Evolutionary conservation across 1,139 yeast genomes (phyloP), one percentile per base, ranked within the genome.

Genomic region (Geotrichum restrictum): DNA sequence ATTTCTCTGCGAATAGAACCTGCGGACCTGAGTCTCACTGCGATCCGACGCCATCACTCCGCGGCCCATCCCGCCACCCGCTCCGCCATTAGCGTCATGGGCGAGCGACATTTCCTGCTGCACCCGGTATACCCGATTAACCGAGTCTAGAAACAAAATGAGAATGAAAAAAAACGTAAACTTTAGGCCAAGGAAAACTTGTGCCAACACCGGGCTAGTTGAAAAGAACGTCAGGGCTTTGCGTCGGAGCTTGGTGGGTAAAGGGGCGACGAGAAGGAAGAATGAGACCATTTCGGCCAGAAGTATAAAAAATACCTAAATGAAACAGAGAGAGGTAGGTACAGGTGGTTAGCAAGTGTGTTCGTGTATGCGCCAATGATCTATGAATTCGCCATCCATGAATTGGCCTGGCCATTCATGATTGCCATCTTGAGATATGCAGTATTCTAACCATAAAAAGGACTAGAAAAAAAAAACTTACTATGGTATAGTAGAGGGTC

Each of bases 1-100:
- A 75, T 94, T 94, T 73, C 99, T 82, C 74, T 94, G 98, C 19
- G 97, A 88, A 66, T 91, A 89, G 71, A 94, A 94, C 66, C 91
- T 79, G 70, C 97, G 81, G 21, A 97, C 91, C 69, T 85, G 94
- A 57, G 85, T 75, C 62, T 88, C 96, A 7, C 88, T 73, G 54
- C 95, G 76, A 62, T 86, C 91, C 7, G 61, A 57, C 57, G 41
- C 49, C 19, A 29, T 32, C 49, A 56, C 29, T 24, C 29, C 5
- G 8, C 8, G 29, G 7, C 8, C 29, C 29, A 24, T 5, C 29
- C 5, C 8, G 29, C 34, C 57, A 10, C 54, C 56, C 10, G 50
- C 41, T 4, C 39, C 33, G 3, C 49, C 39, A 11, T 29, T 27
- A 3, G 51, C 56, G 31, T 56, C 57, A n/a, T 56, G 58, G 36